Conservation (phyloP, 768 basidiomycete species). For the Xerocomellus chrysenteron region DNA sequence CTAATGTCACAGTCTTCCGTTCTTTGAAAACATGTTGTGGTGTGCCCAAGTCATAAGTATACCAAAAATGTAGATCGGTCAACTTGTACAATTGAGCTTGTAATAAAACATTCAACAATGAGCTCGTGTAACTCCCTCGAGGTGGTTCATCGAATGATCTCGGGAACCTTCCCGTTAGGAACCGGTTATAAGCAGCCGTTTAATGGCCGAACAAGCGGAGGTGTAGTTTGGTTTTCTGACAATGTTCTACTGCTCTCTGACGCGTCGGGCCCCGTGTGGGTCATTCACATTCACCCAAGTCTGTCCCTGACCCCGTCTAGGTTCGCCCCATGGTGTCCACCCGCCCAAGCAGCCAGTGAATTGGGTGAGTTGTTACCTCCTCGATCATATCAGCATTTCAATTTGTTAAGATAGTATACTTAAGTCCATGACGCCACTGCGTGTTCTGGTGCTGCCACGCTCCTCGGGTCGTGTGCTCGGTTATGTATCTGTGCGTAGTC, state of each 20-base stretch:
- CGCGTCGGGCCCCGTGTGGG: not conserved
- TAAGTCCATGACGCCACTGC: slow-evolving; percentile 23
- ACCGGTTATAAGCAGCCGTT: not conserved
- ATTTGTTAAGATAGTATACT: not conserved
- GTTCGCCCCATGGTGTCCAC: not conserved
- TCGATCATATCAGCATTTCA: slow-evolving; percentile 11
- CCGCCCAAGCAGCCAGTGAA: slow-evolving; percentile 11
- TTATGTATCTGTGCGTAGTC: slow-evolving; percentile 19
- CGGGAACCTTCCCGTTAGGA: not conserved
- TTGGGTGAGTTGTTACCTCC: slow-evolving; percentile 20
- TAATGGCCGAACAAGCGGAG: not conserved
- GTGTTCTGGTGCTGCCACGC: slow-evolving; percentile 15
- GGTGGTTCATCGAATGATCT: not conserved
- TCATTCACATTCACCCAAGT: too few relatives aligned
- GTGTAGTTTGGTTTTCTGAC: not conserved
- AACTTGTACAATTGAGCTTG: not conserved
- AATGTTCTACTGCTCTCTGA: not conserved
- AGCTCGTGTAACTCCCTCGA: not conserved
- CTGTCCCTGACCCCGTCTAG: not conserved
- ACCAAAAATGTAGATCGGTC: too few relatives aligned
- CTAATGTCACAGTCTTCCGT: not conserved
- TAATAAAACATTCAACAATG: not conserved
- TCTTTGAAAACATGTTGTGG: not conserved
- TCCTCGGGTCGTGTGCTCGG: slow-evolving; percentile 16
- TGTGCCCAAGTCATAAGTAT: not conserved